Conservation (phyloP, 2,329 filamentous ascomycete species). For the Fusarium sp. region DNA sequence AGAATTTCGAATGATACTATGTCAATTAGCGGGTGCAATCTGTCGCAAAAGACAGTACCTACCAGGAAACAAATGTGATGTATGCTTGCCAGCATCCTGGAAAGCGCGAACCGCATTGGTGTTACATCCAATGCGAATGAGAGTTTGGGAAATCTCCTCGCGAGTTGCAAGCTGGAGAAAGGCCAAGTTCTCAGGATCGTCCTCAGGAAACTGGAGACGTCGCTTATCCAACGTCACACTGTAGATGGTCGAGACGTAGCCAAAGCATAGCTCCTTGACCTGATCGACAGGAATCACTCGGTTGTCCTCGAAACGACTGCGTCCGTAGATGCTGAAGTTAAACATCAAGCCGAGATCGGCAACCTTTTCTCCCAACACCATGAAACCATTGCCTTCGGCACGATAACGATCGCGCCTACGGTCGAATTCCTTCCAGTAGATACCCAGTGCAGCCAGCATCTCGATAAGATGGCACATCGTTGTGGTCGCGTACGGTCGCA, state of each 20-base stretch:
- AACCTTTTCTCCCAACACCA: constrained; percentile 61
- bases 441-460: constrained; percentile 65
- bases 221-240: constrained; percentile 55
- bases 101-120: constrained; percentile 63
- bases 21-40: constrained; percentile 21
- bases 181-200: constrained; percentile 58
- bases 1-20: constrained; percentile 69
- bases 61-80: constrained; percentile 65
- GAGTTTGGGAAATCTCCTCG: constrained; percentile 65
- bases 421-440: constrained; percentile 72
- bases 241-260: constrained; percentile 68
- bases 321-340: constrained; percentile 64
- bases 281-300: constrained; percentile 66
- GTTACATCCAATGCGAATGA: constrained; percentile 67
- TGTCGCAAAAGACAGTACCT: constrained; percentile 25
- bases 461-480: constrained; percentile 69
- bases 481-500: constrained; percentile 65
- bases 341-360: constrained; percentile 67
- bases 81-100: constrained; percentile 53
- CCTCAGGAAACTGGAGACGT: constrained; percentile 54
- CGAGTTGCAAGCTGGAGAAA: constrained; percentile 62
- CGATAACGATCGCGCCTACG: constrained; percentile 63
- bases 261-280: constrained; percentile 68
- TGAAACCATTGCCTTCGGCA: constrained; percentile 68
- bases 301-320: constrained; percentile 61